phyloP scores from a whole-genome alignment of 179 eudicot genomes.

The Sideroxylon spinosum region DNA sequence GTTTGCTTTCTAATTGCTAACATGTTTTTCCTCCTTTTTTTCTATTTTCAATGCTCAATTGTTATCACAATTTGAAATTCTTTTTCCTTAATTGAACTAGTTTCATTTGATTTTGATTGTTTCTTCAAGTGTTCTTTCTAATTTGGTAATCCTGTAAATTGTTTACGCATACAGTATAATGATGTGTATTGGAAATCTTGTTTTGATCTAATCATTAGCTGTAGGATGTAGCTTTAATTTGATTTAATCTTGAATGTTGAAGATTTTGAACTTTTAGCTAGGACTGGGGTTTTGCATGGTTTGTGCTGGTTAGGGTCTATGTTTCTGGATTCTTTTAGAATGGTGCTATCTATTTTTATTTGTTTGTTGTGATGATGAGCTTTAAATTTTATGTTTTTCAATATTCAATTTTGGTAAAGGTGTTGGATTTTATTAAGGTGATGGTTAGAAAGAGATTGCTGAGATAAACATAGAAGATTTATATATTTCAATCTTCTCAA shows the following conservation, averaged over 20 bases:
- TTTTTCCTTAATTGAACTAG: constrained; percentile 6
- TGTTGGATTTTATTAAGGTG: constrained; percentile 23
- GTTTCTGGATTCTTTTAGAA: not conserved
- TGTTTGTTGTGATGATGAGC: not conserved
- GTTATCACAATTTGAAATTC: not conserved
- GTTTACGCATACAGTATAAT: not conserved
- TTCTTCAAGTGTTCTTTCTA: not conserved
- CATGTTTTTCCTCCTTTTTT: not conserved
- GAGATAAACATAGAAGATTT: constrained; percentile 46
- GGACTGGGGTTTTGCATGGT: constrained; percentile 11
- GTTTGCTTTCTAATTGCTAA: constrained; percentile 17
- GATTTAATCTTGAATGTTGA: not conserved
- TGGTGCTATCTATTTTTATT: not conserved
- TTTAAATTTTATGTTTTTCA: not conserved
- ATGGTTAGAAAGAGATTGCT: constrained; percentile 44
- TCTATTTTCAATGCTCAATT: not conserved
- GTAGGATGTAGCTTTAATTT: constrained; percentile 21
- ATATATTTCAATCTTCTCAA: no score
- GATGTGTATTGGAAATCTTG: constrained; percentile 12
- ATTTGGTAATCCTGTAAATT: not conserved
- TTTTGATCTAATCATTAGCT: constrained; percentile 27
- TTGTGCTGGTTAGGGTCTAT: constrained; percentile 8
- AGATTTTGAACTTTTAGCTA: constrained; percentile 7
- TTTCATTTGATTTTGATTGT: constrained; percentile 8
- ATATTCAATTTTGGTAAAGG: constrained; percentile 19